Conservation (phyloP, 768 basidiomycete genomes). For the Galerina marginata region DNA sequence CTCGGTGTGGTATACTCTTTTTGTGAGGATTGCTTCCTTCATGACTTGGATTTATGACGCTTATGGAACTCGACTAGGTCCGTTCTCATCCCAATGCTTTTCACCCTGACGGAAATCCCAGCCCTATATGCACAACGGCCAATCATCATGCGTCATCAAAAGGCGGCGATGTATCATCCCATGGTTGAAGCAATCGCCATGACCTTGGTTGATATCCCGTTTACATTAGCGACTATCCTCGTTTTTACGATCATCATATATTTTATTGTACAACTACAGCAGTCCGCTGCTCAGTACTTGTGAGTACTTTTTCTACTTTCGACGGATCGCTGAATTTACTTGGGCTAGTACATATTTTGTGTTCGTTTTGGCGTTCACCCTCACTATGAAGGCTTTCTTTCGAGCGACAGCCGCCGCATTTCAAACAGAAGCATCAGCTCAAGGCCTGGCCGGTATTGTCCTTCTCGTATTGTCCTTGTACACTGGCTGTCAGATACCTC, state of each 20-base stretch:
- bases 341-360: slow-evolving; percentile 60
- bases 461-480: slow-evolving; percentile 36
- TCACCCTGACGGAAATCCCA: slow-evolving; percentile 70
- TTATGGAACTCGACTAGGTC: slow-evolving; percentile 40
- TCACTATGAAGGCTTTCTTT: slow-evolving; percentile 81
- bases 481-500: slow-evolving; percentile 53
- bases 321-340: not conserved
- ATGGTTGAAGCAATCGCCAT: slow-evolving; percentile 52
- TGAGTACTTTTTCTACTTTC: slow-evolving; percentile 36
- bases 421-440: slow-evolving; percentile 62
- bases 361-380: slow-evolving; percentile 56
- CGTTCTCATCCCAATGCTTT: slow-evolving; percentile 62
- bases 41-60: not conserved
- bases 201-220: slow-evolving; percentile 66
- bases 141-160: slow-evolving; percentile 60
- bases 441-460: slow-evolving; percentile 56
- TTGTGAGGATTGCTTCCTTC: slow-evolving; percentile 47
- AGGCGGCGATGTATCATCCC: slow-evolving; percentile 62
- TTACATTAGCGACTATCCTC: slow-evolving; percentile 51
- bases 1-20: slow-evolving; percentile 75
- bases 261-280: slow-evolving; percentile 65
- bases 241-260: slow-evolving; percentile 60
- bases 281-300: slow-evolving; percentile 67
- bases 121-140: slow-evolving; percentile 65
- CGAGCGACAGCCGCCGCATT: slow-evolving; percentile 67